These are phyloP conservation scores for Aureobasidium melanogenum DNA, from an alignment of 2,329 filamentous ascomycete species.

Conservation along the genomic window DNA sequence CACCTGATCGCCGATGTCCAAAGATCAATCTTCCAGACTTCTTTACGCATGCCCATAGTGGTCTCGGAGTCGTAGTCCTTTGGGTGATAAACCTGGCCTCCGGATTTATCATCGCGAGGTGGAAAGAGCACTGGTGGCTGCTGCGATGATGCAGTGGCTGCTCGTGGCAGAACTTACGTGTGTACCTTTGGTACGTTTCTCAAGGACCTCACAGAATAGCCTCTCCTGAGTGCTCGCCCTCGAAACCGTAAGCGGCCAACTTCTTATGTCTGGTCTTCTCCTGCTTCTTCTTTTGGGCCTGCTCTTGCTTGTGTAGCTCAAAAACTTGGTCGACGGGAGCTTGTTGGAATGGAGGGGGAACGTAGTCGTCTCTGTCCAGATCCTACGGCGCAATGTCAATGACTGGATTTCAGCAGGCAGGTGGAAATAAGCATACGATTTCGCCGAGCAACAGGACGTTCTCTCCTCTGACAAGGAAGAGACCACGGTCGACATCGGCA, in stretches of 20 bases:
- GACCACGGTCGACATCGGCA: conserved; percentile 74
- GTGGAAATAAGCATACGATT: conserved; percentile 46
- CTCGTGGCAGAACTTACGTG: not conserved
- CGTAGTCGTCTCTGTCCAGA: conserved; percentile 87
- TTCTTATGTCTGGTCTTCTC: conserved; percentile 67
- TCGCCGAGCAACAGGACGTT: conserved; percentile 95
- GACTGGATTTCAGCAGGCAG: not conserved
- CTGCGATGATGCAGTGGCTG: not conserved
- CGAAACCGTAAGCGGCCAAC: conserved; percentile 72
- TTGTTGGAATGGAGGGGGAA: conserved; percentile 58
- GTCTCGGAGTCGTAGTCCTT: not conserved
- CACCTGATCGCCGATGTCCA: not conserved
- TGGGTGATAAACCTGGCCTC: not conserved
- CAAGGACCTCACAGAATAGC: conserved; percentile 49
- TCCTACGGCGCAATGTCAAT: conserved; percentile 45
- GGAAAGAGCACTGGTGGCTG: not conserved
- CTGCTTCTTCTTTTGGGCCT: conserved; percentile 56
- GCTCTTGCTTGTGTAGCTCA: conserved; percentile 63
- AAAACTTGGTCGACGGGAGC: conserved; percentile 63
- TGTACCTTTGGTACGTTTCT: not conserved
- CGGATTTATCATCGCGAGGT: not conserved
- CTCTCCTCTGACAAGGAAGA: conserved; percentile 89
- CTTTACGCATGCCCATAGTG: no score
- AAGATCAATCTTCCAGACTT: not conserved
- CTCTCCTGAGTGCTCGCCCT: conserved; percentile 74